Evolutionary conservation across 129 eudicot genomes (phyloP).

Genomic region (Sambucus nigra): DNA sequence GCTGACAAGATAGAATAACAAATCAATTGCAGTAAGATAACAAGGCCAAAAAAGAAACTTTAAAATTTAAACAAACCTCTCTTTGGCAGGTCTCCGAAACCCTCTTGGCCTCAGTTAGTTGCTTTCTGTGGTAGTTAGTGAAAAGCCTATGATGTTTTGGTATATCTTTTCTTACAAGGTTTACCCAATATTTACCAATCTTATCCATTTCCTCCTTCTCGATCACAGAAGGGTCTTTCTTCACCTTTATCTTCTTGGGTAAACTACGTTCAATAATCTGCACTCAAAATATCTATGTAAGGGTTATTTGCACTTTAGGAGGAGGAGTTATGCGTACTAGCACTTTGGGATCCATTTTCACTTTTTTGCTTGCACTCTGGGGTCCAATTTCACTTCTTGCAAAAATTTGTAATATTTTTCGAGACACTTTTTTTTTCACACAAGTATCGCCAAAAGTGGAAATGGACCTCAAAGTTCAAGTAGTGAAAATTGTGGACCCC

Average conservation of each 20-base stretch:
- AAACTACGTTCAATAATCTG: constrained; percentile 92
- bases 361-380: too few species aligned
- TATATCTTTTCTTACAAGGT: constrained; percentile 74
- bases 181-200: constrained; percentile 76
- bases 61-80: constrained; percentile 42
- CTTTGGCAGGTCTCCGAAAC: constrained; percentile 90
- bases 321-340: too few species aligned
- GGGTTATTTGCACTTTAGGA: too few species aligned
- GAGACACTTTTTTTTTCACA: too few species aligned
- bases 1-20: constrained; percentile 5
- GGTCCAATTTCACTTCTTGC: too few species aligned
- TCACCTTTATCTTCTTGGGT: constrained; percentile 55
- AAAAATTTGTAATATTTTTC: too few species aligned
- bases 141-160: constrained; percentile 78
- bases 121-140: constrained; percentile 64
- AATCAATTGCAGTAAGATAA: constrained; percentile 3
- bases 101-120: constrained; percentile 81
- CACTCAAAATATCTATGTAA: constrained; percentile 9
- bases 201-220: constrained; percentile 91
- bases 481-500: too few species aligned
- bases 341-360: too few species aligned
- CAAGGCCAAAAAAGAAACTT: background rate
- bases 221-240: constrained; percentile 61
- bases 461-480: too few species aligned
- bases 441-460: too few species aligned